Evolutionary conservation across 495 filamentous ascomycete genomes (phyloP).

Genomic region (Annulohypoxylon bovei): DNA sequence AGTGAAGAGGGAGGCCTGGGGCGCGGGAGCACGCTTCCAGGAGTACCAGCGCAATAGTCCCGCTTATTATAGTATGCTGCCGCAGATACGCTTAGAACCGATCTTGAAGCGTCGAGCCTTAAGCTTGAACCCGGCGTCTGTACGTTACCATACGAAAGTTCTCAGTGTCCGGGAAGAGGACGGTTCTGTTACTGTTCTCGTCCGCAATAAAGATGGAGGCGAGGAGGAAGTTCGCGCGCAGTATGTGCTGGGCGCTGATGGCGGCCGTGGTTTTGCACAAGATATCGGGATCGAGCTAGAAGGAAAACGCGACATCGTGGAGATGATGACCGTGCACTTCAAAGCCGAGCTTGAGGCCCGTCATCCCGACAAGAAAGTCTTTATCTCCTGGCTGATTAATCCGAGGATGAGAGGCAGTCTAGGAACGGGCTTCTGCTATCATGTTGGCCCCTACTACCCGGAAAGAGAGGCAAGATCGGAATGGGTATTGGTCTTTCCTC

Average conservation of each 20-base stretch:
- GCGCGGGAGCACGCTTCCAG: not conserved
- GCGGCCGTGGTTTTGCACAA: conserved; percentile 6
- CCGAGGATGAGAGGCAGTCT: conserved; percentile 8
- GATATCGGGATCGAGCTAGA: not conserved
- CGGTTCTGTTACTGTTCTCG: not conserved
- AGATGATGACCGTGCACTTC: conserved; percentile 13
- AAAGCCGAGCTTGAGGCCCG: not conserved
- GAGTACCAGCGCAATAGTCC: conserved; percentile 6
- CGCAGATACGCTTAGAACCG: conserved; percentile 5
- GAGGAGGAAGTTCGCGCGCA: conserved; percentile 6
- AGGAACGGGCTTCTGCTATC: not conserved
- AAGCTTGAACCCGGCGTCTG: not conserved
- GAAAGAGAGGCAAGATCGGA: conserved; percentile 6
- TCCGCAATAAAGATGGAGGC: not conserved
- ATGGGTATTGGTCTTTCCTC: conserved; percentile 7
- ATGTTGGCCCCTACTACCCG: not conserved
- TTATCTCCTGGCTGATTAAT: conserved; percentile 9
- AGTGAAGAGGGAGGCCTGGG: conserved; percentile 6
- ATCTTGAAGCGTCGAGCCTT: conserved; percentile 9
- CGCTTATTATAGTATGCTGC: not conserved
- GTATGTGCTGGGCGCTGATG: conserved; percentile 1
- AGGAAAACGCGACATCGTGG: conserved; percentile 4
- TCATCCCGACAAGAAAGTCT: conserved; percentile 6
- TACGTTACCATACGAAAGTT: conserved; percentile 2
- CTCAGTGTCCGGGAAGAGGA: not conserved